phyloP scores from a whole-genome alignment of 1,284 basidiomycete genomes.

The Agaricales sp. region DNA sequence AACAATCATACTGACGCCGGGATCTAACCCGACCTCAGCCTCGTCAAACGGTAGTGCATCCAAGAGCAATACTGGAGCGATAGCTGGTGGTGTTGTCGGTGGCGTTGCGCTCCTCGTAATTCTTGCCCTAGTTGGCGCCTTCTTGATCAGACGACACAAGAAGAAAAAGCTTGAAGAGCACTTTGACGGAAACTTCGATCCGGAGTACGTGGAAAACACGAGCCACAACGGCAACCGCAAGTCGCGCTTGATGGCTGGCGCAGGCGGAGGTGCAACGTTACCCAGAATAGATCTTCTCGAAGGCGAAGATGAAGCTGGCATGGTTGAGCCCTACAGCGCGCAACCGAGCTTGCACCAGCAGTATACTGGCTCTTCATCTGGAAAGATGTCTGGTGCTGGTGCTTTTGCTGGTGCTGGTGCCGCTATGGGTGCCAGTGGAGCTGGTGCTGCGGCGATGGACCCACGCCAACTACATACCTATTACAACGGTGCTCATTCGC shows the following conservation, averaged over 20 bases:
- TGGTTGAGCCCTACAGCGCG: background rate
- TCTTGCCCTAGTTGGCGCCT: conserved; percentile 1
- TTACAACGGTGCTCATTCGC: background rate
- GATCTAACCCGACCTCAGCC: background rate
- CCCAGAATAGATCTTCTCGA: background rate
- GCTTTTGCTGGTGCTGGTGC: background rate
- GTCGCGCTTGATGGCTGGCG: background rate
- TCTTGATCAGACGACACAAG: background rate
- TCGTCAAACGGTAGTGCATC: background rate
- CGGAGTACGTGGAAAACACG: background rate
- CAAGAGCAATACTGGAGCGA: conserved; percentile 3
- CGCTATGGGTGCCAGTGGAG: background rate
- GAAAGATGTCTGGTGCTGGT: background rate
- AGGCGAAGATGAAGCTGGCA: background rate
- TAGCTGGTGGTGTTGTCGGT: conserved; percentile 5
- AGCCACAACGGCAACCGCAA: background rate
- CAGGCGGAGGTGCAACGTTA: background rate
- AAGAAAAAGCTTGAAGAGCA: background rate
- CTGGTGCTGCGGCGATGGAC: background rate
- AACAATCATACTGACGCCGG: background rate
- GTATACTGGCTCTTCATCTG: background rate
- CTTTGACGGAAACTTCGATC: conserved; percentile 1
- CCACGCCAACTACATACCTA: background rate
- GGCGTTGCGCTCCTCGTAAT: conserved; percentile 3
- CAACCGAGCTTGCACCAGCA: background rate